Evolutionary conservation across 306 rosid genomes (phyloP).

Genomic region (Cucumis melo): DNA sequence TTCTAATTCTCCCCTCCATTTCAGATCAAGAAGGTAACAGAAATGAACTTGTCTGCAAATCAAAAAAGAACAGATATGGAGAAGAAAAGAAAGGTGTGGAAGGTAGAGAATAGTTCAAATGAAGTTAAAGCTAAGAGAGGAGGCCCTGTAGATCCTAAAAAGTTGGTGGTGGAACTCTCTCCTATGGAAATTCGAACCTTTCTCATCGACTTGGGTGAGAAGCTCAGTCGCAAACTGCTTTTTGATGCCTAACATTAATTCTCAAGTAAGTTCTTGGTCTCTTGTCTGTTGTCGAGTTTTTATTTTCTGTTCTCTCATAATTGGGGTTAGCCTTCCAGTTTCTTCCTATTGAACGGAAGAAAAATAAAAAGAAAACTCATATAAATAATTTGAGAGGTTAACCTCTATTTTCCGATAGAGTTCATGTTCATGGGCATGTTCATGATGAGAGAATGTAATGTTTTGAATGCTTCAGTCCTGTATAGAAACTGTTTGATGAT

Average conservation of each 20-base stretch:
- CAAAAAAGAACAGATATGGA: constrained; percentile 84
- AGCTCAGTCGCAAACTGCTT: constrained; percentile 3
- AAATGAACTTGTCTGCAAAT: constrained; percentile 40
- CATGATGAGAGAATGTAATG: background rate
- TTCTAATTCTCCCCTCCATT: background rate
- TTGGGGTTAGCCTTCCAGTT: background rate
- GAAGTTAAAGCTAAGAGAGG: constrained; percentile 49
- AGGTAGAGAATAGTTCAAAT: constrained; percentile 36
- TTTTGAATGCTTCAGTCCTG: background rate
- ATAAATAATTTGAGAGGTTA: background rate
- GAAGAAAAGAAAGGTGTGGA: constrained; percentile 71
- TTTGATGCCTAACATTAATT: constrained; percentile 15
- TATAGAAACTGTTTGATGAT: background rate
- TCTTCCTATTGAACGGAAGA: background rate
- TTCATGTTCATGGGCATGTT: background rate
- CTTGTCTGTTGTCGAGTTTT: background rate
- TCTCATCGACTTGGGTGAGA: constrained; percentile 21
- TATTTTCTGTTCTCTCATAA: background rate
- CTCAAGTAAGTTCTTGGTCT: background rate
- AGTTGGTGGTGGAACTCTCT: constrained; percentile 61
- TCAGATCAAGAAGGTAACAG: constrained; percentile 23
- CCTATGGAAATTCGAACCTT: constrained; percentile 92
- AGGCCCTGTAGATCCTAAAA: constrained; percentile 49
- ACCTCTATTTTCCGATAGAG: background rate
- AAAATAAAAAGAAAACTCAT: too few relatives aligned